These are phyloP conservation scores for Aspergillus novoparasiticus DNA, from an alignment of 2,329 filamentous ascomycete species.

Conservation along the genomic window DNA sequence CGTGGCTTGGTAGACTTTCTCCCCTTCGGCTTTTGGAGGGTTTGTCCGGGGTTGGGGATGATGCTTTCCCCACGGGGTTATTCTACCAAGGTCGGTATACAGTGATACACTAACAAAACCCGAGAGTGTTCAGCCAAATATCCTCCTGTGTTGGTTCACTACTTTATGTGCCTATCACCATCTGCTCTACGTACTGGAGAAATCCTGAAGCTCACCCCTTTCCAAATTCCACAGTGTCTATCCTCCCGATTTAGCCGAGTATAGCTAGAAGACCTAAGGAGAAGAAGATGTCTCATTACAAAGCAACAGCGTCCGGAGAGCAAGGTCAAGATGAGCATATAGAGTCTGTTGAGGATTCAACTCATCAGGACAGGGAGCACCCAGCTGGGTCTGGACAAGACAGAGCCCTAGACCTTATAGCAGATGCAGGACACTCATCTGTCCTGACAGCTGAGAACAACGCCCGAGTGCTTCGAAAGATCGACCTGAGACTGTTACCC, in stretches of 20 bases:
- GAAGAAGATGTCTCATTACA: constrained; percentile 23
- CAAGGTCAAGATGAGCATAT: constrained; percentile 28
- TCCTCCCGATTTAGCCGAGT: neutral
- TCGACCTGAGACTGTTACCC: constrained; percentile 55
- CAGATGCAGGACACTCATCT: constrained; percentile 48
- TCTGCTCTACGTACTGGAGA: neutral
- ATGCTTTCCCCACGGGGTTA: constrained; percentile 29
- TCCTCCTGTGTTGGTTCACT: neutral
- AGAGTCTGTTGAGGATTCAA: constrained; percentile 25
- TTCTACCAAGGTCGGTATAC: neutral
- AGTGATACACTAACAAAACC: neutral
- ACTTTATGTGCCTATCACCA: neutral
- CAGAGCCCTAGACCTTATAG: constrained; percentile 54
- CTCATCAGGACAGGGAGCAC: neutral
- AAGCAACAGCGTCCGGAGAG: constrained; percentile 19
- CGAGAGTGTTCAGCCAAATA: neutral
- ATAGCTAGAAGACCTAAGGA: neutral
- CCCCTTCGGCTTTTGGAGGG: constrained; percentile 11
- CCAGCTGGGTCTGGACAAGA: constrained; percentile 34
- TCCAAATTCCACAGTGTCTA: neutral
- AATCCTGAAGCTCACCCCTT: too few species aligned
- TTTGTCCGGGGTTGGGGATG: constrained; percentile 23
- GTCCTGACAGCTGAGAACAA: constrained; percentile 57
- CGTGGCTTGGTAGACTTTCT: constrained; percentile 1
- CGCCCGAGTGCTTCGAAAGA: constrained; percentile 52